These are phyloP conservation scores for Neofusicoccum laricinum DNA, from an alignment of 2,329 filamentous ascomycete species.

Conservation along the genomic window DNA sequence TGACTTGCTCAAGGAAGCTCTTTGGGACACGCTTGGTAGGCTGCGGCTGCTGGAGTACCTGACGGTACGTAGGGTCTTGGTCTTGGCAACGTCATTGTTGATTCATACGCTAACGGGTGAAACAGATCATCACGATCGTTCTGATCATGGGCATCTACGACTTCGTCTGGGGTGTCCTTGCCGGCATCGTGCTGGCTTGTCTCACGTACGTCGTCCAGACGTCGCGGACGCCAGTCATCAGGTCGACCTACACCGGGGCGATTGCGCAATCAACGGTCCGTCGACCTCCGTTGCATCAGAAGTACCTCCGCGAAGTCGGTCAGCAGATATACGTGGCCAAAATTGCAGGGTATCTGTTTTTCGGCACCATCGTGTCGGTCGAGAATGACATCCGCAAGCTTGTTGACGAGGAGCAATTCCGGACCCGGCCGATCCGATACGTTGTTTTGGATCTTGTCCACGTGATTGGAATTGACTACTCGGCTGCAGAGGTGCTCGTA, in stretches of 20 bases:
- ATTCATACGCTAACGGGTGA: slow-evolving; percentile 1
- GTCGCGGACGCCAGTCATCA: slow-evolving; percentile 82
- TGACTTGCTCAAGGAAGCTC: slow-evolving; percentile 82
- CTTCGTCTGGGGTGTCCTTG: slow-evolving; percentile 89
- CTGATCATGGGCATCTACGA: slow-evolving; percentile 96
- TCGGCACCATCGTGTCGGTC: slow-evolving; percentile 93
- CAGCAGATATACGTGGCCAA: slow-evolving; percentile 89
- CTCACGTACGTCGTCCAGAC: slow-evolving; percentile 89
- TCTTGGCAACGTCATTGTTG: not conserved
- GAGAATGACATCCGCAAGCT: slow-evolving; percentile 82
- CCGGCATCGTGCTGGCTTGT: slow-evolving; percentile 89
- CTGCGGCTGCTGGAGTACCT: slow-evolving; percentile 83
- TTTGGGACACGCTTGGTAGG: slow-evolving; percentile 86
- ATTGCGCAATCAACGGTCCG: slow-evolving; percentile 90
- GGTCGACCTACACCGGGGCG: slow-evolving; percentile 85
- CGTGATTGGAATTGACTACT: slow-evolving; percentile 92
- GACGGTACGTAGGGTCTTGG: slow-evolving; percentile 56
- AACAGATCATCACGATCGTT: slow-evolving; percentile 78
- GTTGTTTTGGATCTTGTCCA: slow-evolving; percentile 84
- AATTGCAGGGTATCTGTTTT: slow-evolving; percentile 93
- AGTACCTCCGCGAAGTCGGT: slow-evolving; percentile 81
- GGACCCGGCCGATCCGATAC: slow-evolving; percentile 76
- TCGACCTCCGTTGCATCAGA: slow-evolving; percentile 82
- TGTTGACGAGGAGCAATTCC: slow-evolving; percentile 79
- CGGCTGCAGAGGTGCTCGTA: slow-evolving; percentile 90